Conservation (phyloP, 352 stramenopile species). For the Globisporangium rhizosaccharum region DNA sequence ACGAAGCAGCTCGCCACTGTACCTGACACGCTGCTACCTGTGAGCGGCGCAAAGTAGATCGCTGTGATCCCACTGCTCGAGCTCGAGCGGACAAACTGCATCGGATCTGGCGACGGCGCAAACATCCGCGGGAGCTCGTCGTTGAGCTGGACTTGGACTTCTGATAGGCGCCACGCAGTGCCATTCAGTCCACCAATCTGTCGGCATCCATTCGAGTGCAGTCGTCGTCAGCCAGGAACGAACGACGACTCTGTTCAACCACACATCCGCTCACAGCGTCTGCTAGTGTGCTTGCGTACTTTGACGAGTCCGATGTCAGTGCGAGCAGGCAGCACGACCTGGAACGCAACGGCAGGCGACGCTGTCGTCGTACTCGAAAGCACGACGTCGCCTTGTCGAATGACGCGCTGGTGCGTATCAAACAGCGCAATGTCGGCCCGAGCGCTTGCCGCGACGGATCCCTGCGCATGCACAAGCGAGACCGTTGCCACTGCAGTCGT, state of each 20-base stretch:
- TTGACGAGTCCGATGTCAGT: constrained; percentile 10
- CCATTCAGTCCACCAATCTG: constrained; percentile 18
- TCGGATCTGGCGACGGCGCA: constrained; percentile 9
- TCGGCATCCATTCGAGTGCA: no score
- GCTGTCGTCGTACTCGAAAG: not conserved
- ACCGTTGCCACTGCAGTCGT: constrained; percentile 22
- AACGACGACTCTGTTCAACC: not conserved
- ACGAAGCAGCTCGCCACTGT: not conserved
- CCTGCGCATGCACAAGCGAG: constrained; percentile 18
- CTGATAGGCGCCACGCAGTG: constrained; percentile 19
- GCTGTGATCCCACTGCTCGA: constrained; percentile 13
- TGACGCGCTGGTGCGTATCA: constrained; percentile 11
- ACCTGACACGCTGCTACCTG: constrained; percentile 4
- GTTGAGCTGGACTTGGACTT: constrained; percentile 31
- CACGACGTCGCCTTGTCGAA: constrained; percentile 11
- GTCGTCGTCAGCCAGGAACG: not conserved
- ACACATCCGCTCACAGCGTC: not conserved
- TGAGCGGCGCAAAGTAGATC: constrained; percentile 20
- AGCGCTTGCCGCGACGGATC: constrained; percentile 4
- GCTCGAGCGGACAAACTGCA: constrained; percentile 10
- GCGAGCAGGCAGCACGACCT: constrained; percentile 3
- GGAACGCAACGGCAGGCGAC: not conserved
- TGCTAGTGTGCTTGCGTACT: not conserved
- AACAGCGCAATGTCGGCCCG: constrained; percentile 19
- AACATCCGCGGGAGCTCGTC: constrained; percentile 13